Evolutionary conservation across 2,329 filamentous ascomycete species (phyloP), one percentile per base, ranked within the genome.

Genomic region (Colletotrichum sp.): DNA sequence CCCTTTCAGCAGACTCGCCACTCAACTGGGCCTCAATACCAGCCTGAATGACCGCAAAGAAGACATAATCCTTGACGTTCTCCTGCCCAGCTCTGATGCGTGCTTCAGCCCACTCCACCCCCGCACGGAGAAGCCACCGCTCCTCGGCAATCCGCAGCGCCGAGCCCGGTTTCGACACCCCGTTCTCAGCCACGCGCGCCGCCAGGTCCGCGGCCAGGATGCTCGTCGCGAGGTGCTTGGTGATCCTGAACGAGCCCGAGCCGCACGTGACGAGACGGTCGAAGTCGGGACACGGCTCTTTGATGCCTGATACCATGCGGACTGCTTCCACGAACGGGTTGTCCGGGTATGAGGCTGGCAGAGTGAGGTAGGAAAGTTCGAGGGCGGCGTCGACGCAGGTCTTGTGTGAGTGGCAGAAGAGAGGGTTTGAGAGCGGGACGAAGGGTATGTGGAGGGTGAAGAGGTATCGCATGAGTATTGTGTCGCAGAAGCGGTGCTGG

Each of bases 361-460:
- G 76, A 0, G 75, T 71, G 12, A 84, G 79, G 71, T 82, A 83
- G 13, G 64, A 52, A 5, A 72, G 44, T 12, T 59, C 36, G 18
- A 85, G 76, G 2, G 83, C 79, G 8, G 80, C 83, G 78, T 89
- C 87, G 13, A 89, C 83, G 59, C 85, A 86, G 65, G 89, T 86
- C 70, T 90, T 89, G 26, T 88, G 86, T 0, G 89, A 90, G 80
- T 88, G 91, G 80, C 88, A 89, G 75, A 87, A 90, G 3, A 84
- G 83, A 1, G 88, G 86, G 57, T 89, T 84, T 2, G 84, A 81
- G 13, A 85, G 83, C 9, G 81, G 80, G 28, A 89, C 84, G 82
- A 87, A 87, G 0, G 88, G 88, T 39, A 90, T 87, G 77, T 93
- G 91, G 0, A 93, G 85, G 0, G 87, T 85, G 15, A 92, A 84